Base-by-base conservation (phyloP, 2,329 filamentous ascomycete genomes). In the Claviceps spartinae region DNA sequence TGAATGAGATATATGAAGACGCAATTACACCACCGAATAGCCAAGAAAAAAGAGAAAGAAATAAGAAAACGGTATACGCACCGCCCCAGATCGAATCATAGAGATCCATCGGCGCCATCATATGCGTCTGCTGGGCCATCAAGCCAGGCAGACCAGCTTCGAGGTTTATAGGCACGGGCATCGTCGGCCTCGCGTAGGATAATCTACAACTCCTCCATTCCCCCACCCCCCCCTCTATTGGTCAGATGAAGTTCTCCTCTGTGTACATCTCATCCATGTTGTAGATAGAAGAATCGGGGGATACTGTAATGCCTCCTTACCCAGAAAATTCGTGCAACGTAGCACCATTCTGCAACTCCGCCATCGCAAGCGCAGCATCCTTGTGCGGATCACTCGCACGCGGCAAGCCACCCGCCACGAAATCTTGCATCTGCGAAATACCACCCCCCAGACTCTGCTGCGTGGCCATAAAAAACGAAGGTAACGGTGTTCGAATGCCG, bases 11-110 rank as follows among this genome's bases (percentile, higher is more conserved):
- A 18, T n/a, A 3, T 16, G 5, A 18, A 8, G 30, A 34, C 30
- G 30, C 30, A 0, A 4, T 34, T 11, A 34, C 3, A 34, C 4
- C 30, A 34, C 9, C 9, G 14, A 43, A 43, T 3, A 24, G 6
- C 4, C 9, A 43, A 13, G 9, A 18, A 6, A 8, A 24, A 6
- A 41, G 5, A 18, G 5, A 3, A n/a, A 40, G 14, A 41, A n/a
- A 9, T 6, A 41, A 4, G 8, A 18, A 5, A n/a, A n/a, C 0
- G 41, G 11, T 14, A 44, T 47, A 18, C 77, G 63, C 66, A 82
- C 79, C 80, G 73, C 79, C 82, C 68, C 82, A 83, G 46, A 84
- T 84, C 4, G 79, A 82, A 59, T 83, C 79, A 61, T 82, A 84
- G 1, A 84, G 66, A 54, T 84, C 81, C 78, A 84, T 80, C 1